Evolutionary conservation across 306 rosid genomes (phyloP).

Genomic region (Vigna radiata): DNA sequence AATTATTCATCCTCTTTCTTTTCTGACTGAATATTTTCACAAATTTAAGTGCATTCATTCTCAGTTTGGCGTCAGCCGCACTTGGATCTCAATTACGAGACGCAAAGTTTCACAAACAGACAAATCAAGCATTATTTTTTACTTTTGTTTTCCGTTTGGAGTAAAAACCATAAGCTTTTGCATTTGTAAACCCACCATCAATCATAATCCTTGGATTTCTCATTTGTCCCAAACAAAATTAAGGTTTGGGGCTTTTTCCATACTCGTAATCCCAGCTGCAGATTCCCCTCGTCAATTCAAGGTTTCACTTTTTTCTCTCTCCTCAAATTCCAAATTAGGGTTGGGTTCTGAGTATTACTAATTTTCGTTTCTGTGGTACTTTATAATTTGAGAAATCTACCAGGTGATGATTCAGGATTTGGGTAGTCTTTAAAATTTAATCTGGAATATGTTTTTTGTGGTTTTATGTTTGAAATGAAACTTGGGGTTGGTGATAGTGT

Average conservation of each 20-base stretch:
- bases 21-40: not conserved
- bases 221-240: not conserved
- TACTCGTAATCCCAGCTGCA: conserved; percentile 14
- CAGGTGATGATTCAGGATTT: conserved; percentile 30
- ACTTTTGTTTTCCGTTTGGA: conserved; percentile 19
- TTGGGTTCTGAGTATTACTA: conserved; percentile 34
- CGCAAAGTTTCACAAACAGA: conserved; percentile 32
- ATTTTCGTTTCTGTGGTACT: not conserved
- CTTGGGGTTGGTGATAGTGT: conserved; percentile 25
- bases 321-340: conserved; percentile 35
- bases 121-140: not conserved
- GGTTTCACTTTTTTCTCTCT: conserved; percentile 11
- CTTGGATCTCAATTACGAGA: conserved; percentile 21
- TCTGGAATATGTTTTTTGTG: not conserved
- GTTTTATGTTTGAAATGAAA: conserved; percentile 7
- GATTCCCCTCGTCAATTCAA: conserved; percentile 21
- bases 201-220: conserved; percentile 20
- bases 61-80: not conserved
- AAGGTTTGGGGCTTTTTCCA: not conserved
- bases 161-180: conserved; percentile 3
- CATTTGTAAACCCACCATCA: conserved; percentile 22
- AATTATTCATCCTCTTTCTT: not conserved
- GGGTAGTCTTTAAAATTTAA: conserved; percentile 20
- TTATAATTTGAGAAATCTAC: conserved; percentile 2
- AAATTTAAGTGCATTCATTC: not conserved